These are phyloP conservation scores for Apophysomyces ossiformis DNA, from an alignment of 371 early-diverging fungal genomes.

Conservation along the genomic window DNA sequence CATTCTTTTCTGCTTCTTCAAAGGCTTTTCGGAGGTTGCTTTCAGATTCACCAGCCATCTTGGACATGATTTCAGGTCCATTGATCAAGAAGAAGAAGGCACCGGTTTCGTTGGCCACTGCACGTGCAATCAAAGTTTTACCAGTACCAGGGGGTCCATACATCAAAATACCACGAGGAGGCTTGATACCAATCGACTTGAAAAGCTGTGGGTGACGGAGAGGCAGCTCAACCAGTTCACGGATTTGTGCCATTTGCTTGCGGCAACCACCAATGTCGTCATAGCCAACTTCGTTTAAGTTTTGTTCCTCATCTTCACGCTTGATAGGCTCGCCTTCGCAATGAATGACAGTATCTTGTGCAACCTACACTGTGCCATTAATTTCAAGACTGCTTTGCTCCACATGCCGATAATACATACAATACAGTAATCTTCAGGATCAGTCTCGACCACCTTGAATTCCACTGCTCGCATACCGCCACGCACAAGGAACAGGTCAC, in stretches of 20 bases:
- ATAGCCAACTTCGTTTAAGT: slow-evolving; percentile 96
- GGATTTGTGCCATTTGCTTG: slow-evolving; percentile 99
- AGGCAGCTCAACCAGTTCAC: slow-evolving; percentile 99
- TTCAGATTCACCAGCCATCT: slow-evolving; percentile 99
- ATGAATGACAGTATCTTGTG: slow-evolving; percentile 98
- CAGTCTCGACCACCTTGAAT: slow-evolving; percentile 98
- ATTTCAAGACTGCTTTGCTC: neutral
- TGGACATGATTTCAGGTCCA: slow-evolving; percentile 99
- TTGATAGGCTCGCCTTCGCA: slow-evolving; percentile 98
- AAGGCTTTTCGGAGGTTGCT: slow-evolving; percentile 98
- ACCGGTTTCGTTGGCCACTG: slow-evolving; percentile 77
- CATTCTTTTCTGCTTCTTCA: slow-evolving; percentile 99
- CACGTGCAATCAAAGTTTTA: slow-evolving; percentile 84
- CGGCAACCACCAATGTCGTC: slow-evolving; percentile 99
- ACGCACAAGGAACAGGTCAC: slow-evolving; percentile 94
- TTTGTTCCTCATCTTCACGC: slow-evolving; percentile 98
- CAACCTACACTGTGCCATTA: slow-evolving; percentile 59
- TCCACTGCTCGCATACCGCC: slow-evolving; percentile 99
- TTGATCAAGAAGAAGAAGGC: slow-evolving; percentile 98
- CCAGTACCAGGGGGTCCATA: slow-evolving; percentile 99
- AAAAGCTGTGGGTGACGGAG: slow-evolving; percentile 98
- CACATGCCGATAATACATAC: slow-evolving; percentile 59
- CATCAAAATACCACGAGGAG: slow-evolving; percentile 98
- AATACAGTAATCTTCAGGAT: slow-evolving; percentile 95
- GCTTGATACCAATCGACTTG: slow-evolving; percentile 99